Evolutionary conservation across 768 basidiomycete genomes (phyloP).

Genomic region (Amanita subjunquillea): DNA sequence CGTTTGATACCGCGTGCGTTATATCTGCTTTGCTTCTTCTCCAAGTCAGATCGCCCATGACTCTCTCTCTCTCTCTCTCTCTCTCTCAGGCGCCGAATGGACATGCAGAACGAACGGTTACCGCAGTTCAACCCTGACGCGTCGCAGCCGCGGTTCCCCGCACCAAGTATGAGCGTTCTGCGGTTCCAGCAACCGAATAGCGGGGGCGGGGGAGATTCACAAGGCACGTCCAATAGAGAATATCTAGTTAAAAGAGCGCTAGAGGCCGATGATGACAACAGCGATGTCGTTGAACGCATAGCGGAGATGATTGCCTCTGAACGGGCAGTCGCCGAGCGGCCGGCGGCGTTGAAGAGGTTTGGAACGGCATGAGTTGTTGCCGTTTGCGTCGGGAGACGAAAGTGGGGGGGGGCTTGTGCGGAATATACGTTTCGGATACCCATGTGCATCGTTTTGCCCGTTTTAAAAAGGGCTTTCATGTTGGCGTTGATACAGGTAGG

Average conservation of each 20-base stretch:
- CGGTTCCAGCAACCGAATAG: constrained; percentile 2
- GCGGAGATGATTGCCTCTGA: constrained; percentile 55
- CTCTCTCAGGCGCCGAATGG: constrained; percentile 49
- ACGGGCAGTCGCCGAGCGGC: constrained; percentile 32
- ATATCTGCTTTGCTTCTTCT: not conserved
- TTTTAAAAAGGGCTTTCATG: too few species aligned
- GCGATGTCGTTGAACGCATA: constrained; percentile 44
- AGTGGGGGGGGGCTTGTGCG: not conserved
- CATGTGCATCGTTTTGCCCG: too few species aligned
- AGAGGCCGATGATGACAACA: constrained; percentile 39
- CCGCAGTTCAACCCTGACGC: constrained; percentile 39
- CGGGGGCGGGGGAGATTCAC: not conserved
- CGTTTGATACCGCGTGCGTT: constrained; percentile 69
- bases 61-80: not conserved
- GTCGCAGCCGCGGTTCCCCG: constrained; percentile 34
- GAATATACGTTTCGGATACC: not conserved
- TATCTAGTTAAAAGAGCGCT: constrained; percentile 51
- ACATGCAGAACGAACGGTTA: constrained; percentile 66
- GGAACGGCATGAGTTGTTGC: constrained; percentile 35
- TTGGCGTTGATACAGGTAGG: too few species aligned
- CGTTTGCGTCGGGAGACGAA: not conserved
- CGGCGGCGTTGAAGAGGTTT: constrained; percentile 49
- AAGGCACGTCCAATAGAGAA: constrained; percentile 41
- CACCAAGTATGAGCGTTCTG: constrained; percentile 40
- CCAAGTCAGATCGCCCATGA: not conserved